Conservation (phyloP, 169 alveolate species). For the Cryptosporidium meleagridis region DNA sequence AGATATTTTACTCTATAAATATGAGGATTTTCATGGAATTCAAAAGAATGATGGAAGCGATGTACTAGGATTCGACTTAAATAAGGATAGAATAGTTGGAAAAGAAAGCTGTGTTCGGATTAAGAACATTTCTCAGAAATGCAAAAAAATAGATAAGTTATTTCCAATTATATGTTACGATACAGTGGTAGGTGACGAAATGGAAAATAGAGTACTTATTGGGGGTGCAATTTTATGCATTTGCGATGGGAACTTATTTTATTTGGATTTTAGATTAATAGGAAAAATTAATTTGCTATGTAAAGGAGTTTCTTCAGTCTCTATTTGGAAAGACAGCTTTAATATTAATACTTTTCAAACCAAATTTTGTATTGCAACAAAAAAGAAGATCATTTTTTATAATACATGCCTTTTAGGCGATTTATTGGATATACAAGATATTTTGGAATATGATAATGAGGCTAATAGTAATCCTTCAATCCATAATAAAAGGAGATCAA, state of each 20-base stretch:
- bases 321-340: slow-evolving; percentile 56
- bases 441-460: slow-evolving; percentile 11
- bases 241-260: slow-evolving; percentile 29
- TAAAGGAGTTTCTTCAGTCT: slow-evolving; percentile 50
- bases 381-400: slow-evolving; percentile 37
- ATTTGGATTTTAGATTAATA: slow-evolving; percentile 38
- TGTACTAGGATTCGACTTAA: background rate
- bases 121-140: slow-evolving; percentile 38
- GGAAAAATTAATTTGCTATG: slow-evolving; percentile 28
- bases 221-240: slow-evolving; percentile 48
- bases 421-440: slow-evolving; percentile 21
- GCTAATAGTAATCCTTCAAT: background rate
- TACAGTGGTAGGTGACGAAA: slow-evolving; percentile 7
- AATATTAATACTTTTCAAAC: slow-evolving; percentile 42
- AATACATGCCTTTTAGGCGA: slow-evolving; percentile 66
- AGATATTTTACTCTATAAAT: slow-evolving; percentile 41
- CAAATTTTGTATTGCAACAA: slow-evolving; percentile 54
- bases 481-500: background rate
- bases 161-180: slow-evolving; percentile 44
- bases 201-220: slow-evolving; percentile 14
- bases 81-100: slow-evolving; percentile 13
- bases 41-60: background rate
- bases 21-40: slow-evolving; percentile 29
- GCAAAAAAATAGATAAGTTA: slow-evolving; percentile 61
- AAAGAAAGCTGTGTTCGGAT: slow-evolving; percentile 13